These are phyloP conservation scores for Talaromyces rugulosus DNA, from an alignment of 2,329 filamentous ascomycete genomes.

Conservation along the genomic window DNA sequence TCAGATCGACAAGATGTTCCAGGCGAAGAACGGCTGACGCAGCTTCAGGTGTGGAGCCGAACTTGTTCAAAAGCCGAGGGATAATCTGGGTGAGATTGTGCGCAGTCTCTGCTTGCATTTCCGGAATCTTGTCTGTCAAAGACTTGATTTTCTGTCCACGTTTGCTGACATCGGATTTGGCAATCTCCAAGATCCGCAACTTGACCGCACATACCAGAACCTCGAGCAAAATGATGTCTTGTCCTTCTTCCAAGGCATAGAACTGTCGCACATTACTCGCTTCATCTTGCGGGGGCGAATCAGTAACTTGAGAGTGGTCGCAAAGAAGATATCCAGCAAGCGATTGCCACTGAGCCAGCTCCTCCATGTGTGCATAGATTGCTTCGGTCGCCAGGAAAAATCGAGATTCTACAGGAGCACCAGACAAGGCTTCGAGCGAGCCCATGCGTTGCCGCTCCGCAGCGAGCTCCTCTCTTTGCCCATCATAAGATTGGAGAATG, in stretches of 20 bases:
- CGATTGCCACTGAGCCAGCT: slow-evolving; percentile 81
- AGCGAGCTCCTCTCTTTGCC: slow-evolving; percentile 46
- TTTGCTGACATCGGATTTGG: slow-evolving; percentile 57
- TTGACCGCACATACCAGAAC: slow-evolving; percentile 81
- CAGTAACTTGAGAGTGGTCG: slow-evolving; percentile 70
- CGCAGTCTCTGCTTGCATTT: slow-evolving; percentile 73
- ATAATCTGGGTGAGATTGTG: slow-evolving; percentile 73
- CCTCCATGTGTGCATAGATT: slow-evolving; percentile 75
- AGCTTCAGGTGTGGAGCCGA: slow-evolving; percentile 81
- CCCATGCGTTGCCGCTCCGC: slow-evolving; percentile 20
- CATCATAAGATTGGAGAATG: slow-evolving; percentile 75
- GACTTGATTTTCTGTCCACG: slow-evolving; percentile 55
- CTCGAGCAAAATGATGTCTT: slow-evolving; percentile 83
- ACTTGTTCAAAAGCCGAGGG: slow-evolving; percentile 85
- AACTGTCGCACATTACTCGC: slow-evolving; percentile 64
- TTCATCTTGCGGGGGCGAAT: slow-evolving; percentile 52
- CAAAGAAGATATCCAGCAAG: slow-evolving; percentile 86
- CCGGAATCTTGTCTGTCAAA: slow-evolving; percentile 58
- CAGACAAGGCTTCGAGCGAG: slow-evolving; percentile 47
- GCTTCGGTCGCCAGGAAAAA: slow-evolving; percentile 82
- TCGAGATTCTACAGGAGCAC: slow-evolving; percentile 68
- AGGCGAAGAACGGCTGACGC: slow-evolving; percentile 81
- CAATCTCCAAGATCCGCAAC: slow-evolving; percentile 61
- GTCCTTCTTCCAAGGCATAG: slow-evolving; percentile 67
- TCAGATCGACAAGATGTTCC: slow-evolving; percentile 80